Conservation (phyloP, 1,284 basidiomycete genomes). For the Fomitopsis pinicola region DNA sequence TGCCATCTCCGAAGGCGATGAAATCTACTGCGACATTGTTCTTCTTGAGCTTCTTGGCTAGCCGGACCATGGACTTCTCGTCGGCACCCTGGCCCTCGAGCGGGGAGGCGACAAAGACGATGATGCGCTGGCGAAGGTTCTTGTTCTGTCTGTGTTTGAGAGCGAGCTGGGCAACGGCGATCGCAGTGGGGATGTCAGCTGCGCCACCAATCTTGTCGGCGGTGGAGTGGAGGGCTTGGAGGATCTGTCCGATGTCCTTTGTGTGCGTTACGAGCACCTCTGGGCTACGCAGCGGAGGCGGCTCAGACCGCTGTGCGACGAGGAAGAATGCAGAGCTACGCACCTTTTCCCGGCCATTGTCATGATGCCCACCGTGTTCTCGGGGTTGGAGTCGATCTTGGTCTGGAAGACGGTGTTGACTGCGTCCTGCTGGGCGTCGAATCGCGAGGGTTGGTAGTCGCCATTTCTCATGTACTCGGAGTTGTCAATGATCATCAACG, state of each 20-base stretch:
- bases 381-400: slow-evolving; percentile 94
- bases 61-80: slow-evolving; percentile 75
- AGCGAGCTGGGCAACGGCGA: slow-evolving; percentile 93
- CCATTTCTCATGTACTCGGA: slow-evolving; percentile 97
- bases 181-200: slow-evolving; percentile 84
- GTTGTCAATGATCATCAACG: slow-evolving; percentile 91
- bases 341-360: slow-evolving; percentile 95
- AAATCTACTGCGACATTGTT: slow-evolving; percentile 98
- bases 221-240: slow-evolving; percentile 73
- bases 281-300: slow-evolving; percentile 48
- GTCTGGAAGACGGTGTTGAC: slow-evolving; percentile 89
- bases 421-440: slow-evolving; percentile 90
- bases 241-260: slow-evolving; percentile 91
- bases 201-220: slow-evolving; percentile 72
- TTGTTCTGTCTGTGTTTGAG: slow-evolving; percentile 99
- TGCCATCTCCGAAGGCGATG: slow-evolving; percentile 74
- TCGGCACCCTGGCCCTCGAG: slow-evolving; percentile 62
- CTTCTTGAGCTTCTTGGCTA: slow-evolving; percentile 98
- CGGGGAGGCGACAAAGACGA: slow-evolving; percentile 92
- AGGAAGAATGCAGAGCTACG: slow-evolving; percentile 24
- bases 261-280: slow-evolving; percentile 96
- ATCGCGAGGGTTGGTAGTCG: slow-evolving; percentile 86
- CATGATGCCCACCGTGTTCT: slow-evolving; percentile 97
- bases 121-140: slow-evolving; percentile 92
- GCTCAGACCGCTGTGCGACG: background rate